Evolutionary conservation across 148 eudicot genomes (phyloP).

Genomic region (Camellia japonica): DNA sequence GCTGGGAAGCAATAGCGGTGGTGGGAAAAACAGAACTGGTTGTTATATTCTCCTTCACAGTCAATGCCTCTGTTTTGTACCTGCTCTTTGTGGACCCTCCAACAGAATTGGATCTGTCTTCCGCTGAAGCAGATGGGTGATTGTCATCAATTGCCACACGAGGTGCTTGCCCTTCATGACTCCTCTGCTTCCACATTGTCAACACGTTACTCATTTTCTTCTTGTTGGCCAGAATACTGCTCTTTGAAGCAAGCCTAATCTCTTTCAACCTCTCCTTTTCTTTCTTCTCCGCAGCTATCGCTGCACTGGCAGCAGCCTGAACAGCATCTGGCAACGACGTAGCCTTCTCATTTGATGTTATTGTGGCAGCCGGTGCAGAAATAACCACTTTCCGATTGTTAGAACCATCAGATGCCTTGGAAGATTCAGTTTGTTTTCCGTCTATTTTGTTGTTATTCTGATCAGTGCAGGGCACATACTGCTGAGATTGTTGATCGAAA

Average conservation of each 20-base stretch:
- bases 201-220: conserved; percentile 96
- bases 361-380: conserved; percentile 95
- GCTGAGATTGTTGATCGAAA: conserved; percentile 79
- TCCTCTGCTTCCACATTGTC: conserved; percentile 95
- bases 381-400: conserved; percentile 65
- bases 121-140: conserved; percentile 41
- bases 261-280: conserved; percentile 90
- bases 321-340: conserved; percentile 87
- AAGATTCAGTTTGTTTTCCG: conserved; percentile 42
- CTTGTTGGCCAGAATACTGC: conserved; percentile 83
- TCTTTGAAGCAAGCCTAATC: conserved; percentile 92
- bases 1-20: conserved; percentile 27
- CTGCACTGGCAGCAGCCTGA: conserved; percentile 98
- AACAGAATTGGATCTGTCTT: conserved; percentile 48
- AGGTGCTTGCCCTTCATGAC: conserved; percentile 93
- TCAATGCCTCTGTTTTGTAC: conserved; percentile 34
- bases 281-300: conserved; percentile 93
- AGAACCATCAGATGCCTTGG: conserved; percentile 58
- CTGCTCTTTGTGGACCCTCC: conserved; percentile 41
- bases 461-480: conserved; percentile 78
- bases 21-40: conserved; percentile 32
- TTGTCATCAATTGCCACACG: conserved; percentile 74
- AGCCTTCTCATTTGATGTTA: conserved; percentile 66
- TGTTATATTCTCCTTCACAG: conserved; percentile 44
- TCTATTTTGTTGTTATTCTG: conserved; percentile 49